Evolutionary conservation across 306 rosid species (phyloP).

Genomic region (Erythrophleum fordii): DNA sequence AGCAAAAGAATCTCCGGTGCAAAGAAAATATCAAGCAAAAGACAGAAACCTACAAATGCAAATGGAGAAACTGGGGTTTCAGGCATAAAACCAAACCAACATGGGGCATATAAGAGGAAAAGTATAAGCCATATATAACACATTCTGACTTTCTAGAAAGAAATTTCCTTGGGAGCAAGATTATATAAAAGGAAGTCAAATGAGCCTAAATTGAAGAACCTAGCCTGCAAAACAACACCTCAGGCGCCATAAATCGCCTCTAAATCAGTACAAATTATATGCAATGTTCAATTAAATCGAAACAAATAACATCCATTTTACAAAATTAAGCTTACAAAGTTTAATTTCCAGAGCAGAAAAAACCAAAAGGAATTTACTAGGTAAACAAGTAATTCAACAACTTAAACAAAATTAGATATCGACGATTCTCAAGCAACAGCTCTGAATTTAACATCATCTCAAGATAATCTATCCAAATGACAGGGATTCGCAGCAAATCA

Average conservation of each 20-base stretch:
- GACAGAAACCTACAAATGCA: too few species aligned
- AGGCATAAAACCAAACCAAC: neutral
- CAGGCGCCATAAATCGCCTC: neutral
- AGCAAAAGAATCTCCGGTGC: neutral
- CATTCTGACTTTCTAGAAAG: neutral
- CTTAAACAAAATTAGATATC: neutral
- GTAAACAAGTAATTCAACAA: neutral
- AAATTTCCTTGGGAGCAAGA: neutral
- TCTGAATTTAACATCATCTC: neutral
- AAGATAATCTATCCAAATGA: neutral
- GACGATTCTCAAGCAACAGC: neutral
- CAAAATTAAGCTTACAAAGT: neutral
- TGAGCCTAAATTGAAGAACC: neutral
- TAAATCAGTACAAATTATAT: neutral
- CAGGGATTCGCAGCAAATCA: neutral
- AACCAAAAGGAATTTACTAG: neutral
- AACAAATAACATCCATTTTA: neutral
- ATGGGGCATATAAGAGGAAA: neutral
- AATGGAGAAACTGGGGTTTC: neutral
- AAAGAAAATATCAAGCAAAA: neutral
- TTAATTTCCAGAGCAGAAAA: neutral
- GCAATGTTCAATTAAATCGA: neutral
- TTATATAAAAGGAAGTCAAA: neutral
- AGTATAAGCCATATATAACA: neutral
- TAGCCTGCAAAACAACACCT: constrained; percentile 2